Percentiles rank a stretch among this genome's conserved stretches.
These are phyloP conservation scores for Diutina siamensis DNA, from an alignment of 1,139 yeast species.

Conservation along the genomic window DNA sequence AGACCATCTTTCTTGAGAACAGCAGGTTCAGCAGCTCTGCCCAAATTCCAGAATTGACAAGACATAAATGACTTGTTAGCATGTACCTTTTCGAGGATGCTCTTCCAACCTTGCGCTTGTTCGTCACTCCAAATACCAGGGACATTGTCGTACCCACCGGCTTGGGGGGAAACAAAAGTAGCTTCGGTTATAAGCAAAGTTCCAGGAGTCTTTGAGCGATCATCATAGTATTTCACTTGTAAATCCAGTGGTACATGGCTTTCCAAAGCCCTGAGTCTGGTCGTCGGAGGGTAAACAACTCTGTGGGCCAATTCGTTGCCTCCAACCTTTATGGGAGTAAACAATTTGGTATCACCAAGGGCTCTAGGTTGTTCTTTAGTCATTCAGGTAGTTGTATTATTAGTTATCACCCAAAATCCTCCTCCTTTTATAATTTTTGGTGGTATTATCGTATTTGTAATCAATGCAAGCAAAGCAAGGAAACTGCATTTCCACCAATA, in stretches of 20 bases:
- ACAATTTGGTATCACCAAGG: constrained; percentile 8
- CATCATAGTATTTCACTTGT: constrained; percentile 10
- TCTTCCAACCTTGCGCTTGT: constrained; percentile 40
- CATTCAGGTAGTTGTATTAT: neutral
- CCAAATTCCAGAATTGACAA: constrained; percentile 46
- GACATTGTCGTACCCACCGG: constrained; percentile 28
- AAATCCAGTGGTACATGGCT: constrained; percentile 11
- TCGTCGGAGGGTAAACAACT: constrained; percentile 12
- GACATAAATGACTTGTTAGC: constrained; percentile 25
- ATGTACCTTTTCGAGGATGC: constrained; percentile 39
- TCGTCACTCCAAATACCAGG: constrained; percentile 44
- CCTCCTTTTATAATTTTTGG: too few species aligned
- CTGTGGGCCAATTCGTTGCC: constrained; percentile 10
- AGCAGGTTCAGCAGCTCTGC: neutral
- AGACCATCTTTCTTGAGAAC: constrained; percentile 17
- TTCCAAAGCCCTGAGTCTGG: constrained; percentile 11
- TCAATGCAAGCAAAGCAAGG: too few species aligned
- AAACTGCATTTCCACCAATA: too few species aligned
- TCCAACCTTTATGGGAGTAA: constrained; percentile 13
- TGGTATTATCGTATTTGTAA: too few species aligned
- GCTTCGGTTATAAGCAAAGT: constrained; percentile 11
- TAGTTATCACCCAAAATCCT: too few species aligned
- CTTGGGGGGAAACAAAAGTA: constrained; percentile 8
- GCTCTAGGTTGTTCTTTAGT: neutral
- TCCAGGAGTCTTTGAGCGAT: constrained; percentile 11